Base-by-base conservation (phyloP, 164 flowering plant species). In the Vitis labrusca region DNA sequence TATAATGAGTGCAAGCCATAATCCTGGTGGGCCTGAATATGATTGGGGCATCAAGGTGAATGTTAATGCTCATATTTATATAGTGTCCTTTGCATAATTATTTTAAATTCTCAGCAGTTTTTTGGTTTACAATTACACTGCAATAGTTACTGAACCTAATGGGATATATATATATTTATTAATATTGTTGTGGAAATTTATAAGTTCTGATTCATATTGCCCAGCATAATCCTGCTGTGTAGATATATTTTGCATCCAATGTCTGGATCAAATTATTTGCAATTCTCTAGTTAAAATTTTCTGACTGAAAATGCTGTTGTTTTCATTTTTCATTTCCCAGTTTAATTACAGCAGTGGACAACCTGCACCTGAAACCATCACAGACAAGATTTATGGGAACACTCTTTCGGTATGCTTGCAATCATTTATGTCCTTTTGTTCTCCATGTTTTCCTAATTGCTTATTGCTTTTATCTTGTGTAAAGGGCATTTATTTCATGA, bases 1-100 rank as follows among this genome's bases (percentile, higher is more conserved):
- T 74, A 92, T 95, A 82, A 95, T 95, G 99, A 95, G 99, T 80
- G 99, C 98, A 66, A 95, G 99, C 79, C 98, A 95, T 73, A 95
- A 95, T 84, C 99, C 97, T 72, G 99, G 99, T 67, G 99, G 98
- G 15, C 98, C 97, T 67, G 98, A 95, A 61, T 90, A 95, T 79
- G 99, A 95, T 69, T 95, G 99, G 99, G 99, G 99, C 62, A 89
- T 93, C 80, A 95, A 95, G 98, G 99, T 94, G 72, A 78, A 48
- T 54, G 54, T 70, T 48, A 50, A 37, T 71, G 37, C n/a, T 12
- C 23, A 51, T 55, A 9, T 15, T 16, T 37, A 3, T 37, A 5
- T 37, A 37, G 44, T 37, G 6, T 37, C 7, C 44, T 37, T 3
- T 37, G 44, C 5, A 37, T 37, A 37, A 37, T 37, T 37, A 37